A percentile compares a stretch with the other conserved stretches of the same genome.
Evolutionary conservation across 75 land plant genomes (phyloP).

Genomic region (Picea sitchensis): DNA sequence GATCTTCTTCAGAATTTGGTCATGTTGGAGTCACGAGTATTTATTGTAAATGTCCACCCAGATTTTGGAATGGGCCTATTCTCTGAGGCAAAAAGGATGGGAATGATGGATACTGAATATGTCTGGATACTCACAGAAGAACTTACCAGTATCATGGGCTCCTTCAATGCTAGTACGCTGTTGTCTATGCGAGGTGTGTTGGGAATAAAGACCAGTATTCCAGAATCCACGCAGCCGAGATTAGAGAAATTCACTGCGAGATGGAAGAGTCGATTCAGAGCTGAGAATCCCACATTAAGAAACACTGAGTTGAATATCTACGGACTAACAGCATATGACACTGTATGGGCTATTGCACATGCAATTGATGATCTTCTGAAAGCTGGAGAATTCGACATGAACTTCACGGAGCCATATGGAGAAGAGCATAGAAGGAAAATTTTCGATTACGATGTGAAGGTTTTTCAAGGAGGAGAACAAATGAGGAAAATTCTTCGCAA

Average conservation of each 20-base stretch:
- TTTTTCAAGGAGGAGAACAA: slow-evolving; percentile 12
- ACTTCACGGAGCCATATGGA: background rate
- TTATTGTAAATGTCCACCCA: slow-evolving; percentile 28
- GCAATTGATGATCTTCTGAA: slow-evolving; percentile 19
- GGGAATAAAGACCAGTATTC: background rate
- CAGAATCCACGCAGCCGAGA: background rate
- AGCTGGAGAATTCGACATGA: slow-evolving; percentile 6
- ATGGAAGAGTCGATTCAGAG: background rate
- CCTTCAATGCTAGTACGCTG: background rate
- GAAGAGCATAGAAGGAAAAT: background rate
- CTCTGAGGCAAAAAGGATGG: background rate
- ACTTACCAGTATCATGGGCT: background rate
- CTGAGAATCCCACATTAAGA: background rate
- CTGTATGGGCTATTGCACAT: slow-evolving; percentile 38
- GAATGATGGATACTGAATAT: slow-evolving; percentile 30
- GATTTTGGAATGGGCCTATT: slow-evolving; percentile 1
- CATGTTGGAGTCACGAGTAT: slow-evolving; percentile 27
- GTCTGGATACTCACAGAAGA: slow-evolving; percentile 34
- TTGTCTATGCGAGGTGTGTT: background rate
- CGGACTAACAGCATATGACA: slow-evolving; percentile 28
- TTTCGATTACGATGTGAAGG: slow-evolving; percentile 1
- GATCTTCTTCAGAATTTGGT: slow-evolving; percentile 8
- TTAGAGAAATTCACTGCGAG: background rate
- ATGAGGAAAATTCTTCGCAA: slow-evolving; percentile 12
- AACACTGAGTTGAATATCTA: slow-evolving; percentile 3